Percentiles rank a stretch among this genome's conserved stretches.
Conservation (phyloP, 2,329 filamentous ascomycete genomes). For the Lasiodiplodia theobromae region DNA sequence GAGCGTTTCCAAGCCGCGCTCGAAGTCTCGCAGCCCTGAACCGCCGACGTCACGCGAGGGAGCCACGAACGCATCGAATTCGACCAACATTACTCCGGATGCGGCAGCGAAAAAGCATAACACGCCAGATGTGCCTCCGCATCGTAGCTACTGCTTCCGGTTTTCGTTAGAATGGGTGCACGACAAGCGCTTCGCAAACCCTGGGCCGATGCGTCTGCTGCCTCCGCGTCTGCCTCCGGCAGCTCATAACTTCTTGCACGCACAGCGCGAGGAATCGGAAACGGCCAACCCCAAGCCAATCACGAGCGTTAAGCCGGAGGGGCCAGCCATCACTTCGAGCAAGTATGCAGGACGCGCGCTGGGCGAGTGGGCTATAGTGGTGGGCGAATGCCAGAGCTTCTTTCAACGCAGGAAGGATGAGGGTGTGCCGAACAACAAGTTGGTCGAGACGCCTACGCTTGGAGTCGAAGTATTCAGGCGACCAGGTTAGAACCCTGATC, state of each 20-base stretch:
- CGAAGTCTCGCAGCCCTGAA: conserved; percentile 50
- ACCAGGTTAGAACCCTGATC: conserved; percentile 39
- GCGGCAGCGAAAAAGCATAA: conserved; percentile 17
- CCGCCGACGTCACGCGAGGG: conserved; percentile 31
- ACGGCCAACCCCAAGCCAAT: conserved; percentile 26
- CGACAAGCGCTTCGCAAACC: conserved; percentile 61
- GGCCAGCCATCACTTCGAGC: conserved; percentile 50
- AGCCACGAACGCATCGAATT: conserved; percentile 34
- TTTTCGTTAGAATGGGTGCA: conserved; percentile 73
- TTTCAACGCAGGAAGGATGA: conserved; percentile 78
- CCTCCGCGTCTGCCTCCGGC: conserved; percentile 73
- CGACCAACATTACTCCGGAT: conserved; percentile 31
- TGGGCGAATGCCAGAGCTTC: conserved; percentile 82
- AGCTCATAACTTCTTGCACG: conserved; percentile 70
- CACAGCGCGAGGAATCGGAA: conserved; percentile 31
- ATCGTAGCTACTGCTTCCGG: conserved; percentile 71
- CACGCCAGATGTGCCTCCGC: conserved; percentile 59
- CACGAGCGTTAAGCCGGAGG: conserved; percentile 42
- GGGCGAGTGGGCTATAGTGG: conserved; percentile 78
- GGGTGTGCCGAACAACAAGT: conserved; percentile 69
- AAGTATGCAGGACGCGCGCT: conserved; percentile 75
- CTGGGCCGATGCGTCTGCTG: conserved; percentile 68
- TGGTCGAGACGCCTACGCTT: conserved; percentile 73
- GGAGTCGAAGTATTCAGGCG: conserved; percentile 69
- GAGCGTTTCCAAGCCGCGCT: conserved; percentile 52